Evolutionary conservation across 768 basidiomycete genomes (phyloP), one percentile per base, ranked within the genome.

Genomic region (Roridomyces roridus): DNA sequence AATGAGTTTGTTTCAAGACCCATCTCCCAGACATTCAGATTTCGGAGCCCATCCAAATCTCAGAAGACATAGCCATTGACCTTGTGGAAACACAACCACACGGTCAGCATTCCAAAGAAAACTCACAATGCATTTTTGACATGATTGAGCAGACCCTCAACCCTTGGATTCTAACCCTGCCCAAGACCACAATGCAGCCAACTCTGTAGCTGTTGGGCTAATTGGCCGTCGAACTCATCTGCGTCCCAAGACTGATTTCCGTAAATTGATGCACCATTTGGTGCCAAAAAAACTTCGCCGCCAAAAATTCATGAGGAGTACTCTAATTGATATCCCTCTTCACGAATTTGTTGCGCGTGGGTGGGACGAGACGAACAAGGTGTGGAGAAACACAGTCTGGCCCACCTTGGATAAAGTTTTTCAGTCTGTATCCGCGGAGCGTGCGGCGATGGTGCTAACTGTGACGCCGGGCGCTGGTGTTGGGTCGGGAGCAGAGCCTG

Each of bases 1-100:
- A 24, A 4, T 17, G 24, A 12, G 4, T 5, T 18, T 14, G 5
- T 31, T 14, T 31, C 12, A n/a, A 54, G 52, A 54, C 52, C 4
- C 46, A 54, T n/a, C 45, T 54, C 12, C 23, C 52, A 4, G 52
- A 54, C 24, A 54, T 54, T 44, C 46, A 31, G 34, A 40, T 46
- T 40, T 0, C 20, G 14, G 52, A 54, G 12, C 39, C 52, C 24
- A 36, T 40, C 15, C 28, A 5, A 26, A 54, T 54, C 4, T 15
- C 20, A 1, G 52, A 54, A 14, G 36, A 54, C 24, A 5, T 23
- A 54, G 52, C 21, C 23, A 21, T 54, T 11, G 36, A 34, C 14
- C 52, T 46, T 7, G 20, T 11, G 14, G 14, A 26, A 14, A 31
- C 45, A n/a, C 4, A 20, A 34, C 34, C 41, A 8, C 14, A 31